A percentile compares a stretch with the other conserved stretches of the same genome.
phyloP scores from a whole-genome alignment of 2,329 filamentous ascomycete species.

The Botrytis byssoidea region DNA sequence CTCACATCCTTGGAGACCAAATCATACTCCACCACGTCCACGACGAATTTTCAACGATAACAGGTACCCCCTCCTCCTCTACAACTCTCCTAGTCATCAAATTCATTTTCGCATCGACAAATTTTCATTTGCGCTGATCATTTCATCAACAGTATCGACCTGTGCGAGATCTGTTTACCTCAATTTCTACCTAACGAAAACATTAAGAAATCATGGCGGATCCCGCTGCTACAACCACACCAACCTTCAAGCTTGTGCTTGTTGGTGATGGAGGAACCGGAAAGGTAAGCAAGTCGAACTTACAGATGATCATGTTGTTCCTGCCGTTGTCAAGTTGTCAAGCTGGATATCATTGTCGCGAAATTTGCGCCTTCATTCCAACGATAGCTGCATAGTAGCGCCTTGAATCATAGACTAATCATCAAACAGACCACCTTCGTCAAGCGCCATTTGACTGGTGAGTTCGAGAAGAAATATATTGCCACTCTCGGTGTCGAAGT shows the following conservation, averaged over 20 bases:
- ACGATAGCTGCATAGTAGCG: conserved; percentile 27
- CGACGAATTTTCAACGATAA: conserved; percentile 32
- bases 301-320: neutral
- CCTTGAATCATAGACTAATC: conserved; percentile 29
- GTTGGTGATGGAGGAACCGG: conserved; percentile 99
- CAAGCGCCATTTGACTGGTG: conserved; percentile 99
- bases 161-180: conserved; percentile 33
- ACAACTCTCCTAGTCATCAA: conserved; percentile 6
- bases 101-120: neutral
- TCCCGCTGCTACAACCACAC: conserved; percentile 45
- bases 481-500: conserved; percentile 99
- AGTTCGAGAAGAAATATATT: conserved; percentile 99
- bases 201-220: conserved; percentile 60
- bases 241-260: conserved; percentile 99
- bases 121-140: conserved; percentile 12
- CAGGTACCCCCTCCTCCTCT: conserved; percentile 31
- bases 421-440: conserved; percentile 88
- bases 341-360: conserved; percentile 21
- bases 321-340: conserved; percentile 20
- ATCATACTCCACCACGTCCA: conserved; percentile 39
- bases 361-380: conserved; percentile 30
- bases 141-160: conserved; percentile 12
- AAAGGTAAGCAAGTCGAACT: conserved; percentile 66
- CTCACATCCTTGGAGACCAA: conserved; percentile 33
- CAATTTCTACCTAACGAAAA: conserved; percentile 27